Evolutionary conservation across 2,329 filamentous ascomycete species (phyloP).

Genomic region (Lomentospora prolificans): DNA sequence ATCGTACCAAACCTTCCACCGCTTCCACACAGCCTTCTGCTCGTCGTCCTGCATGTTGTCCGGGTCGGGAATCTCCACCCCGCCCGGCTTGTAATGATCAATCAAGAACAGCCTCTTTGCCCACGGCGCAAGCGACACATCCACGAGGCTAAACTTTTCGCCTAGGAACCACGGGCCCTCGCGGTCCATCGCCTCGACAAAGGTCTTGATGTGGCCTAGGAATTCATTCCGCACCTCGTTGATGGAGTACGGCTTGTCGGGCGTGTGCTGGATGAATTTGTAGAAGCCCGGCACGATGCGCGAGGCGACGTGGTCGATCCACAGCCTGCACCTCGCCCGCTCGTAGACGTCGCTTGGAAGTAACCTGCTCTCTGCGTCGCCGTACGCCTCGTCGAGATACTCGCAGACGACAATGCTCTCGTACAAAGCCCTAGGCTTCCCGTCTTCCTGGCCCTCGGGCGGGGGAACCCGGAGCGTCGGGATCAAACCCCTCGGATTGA

Average conservation of each 20-base stretch:
- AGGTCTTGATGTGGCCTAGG: constrained; percentile 45
- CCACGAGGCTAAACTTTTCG: constrained; percentile 52
- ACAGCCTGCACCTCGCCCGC: constrained; percentile 56
- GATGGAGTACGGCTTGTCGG: constrained; percentile 36
- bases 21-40: constrained; percentile 49
- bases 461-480: constrained; percentile 52
- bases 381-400: constrained; percentile 64
- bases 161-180: constrained; percentile 57
- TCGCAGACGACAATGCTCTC: constrained; percentile 66
- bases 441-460: constrained; percentile 19
- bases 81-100: constrained; percentile 60
- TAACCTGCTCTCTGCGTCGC: constrained; percentile 35
- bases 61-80: constrained; percentile 32
- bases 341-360: constrained; percentile 54
- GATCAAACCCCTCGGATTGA: constrained; percentile 65
- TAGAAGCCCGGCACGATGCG: constrained; percentile 63
- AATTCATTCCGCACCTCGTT: constrained; percentile 49
- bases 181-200: constrained; percentile 50
- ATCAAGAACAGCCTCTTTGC: constrained; percentile 62
- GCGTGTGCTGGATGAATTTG: constrained; percentile 46
- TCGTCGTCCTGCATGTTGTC: constrained; percentile 27
- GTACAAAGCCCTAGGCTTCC: constrained; percentile 49
- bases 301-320: constrained; percentile 62
- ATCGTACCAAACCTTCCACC: constrained; percentile 56
- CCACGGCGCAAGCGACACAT: constrained; percentile 66